phyloP scores from a whole-genome alignment of 2,329 filamentous ascomycete genomes.

The Huntiella savannae region DNA sequence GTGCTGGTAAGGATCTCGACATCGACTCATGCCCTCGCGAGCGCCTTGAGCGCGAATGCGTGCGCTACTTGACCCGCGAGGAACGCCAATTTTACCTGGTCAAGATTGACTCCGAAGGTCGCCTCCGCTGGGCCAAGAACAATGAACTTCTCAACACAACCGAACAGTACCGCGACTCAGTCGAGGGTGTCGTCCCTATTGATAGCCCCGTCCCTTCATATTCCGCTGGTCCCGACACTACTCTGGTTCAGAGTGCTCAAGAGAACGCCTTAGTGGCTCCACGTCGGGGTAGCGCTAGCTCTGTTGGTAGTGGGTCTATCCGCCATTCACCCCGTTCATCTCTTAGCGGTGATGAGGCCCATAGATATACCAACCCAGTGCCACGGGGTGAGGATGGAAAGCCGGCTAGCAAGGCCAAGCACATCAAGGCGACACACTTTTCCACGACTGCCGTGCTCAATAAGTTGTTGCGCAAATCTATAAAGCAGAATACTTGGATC shows the following conservation, averaged over 20 bases:
- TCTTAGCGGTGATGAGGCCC: conserved; percentile 28
- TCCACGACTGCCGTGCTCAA: conserved; percentile 58
- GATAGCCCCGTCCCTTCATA: conserved; percentile 41
- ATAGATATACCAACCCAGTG: conserved; percentile 5
- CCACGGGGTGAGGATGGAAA: conserved; percentile 4
- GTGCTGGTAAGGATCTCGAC: conserved; percentile 52
- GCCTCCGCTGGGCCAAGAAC: conserved; percentile 77
- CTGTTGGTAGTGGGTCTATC: conserved; percentile 20
- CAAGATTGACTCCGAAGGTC: conserved; percentile 51
- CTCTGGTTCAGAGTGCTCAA: conserved; percentile 3
- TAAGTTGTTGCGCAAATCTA: conserved; percentile 56
- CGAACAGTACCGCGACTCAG: conserved; percentile 56
- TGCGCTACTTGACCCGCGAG: conserved; percentile 67
- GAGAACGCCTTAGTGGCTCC: neutral
- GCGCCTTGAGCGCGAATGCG: conserved; percentile 55
- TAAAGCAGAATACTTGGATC: conserved; percentile 82
- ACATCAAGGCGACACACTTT: conserved; percentile 31
- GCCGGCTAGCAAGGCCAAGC: conserved; percentile 4
- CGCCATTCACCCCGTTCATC: conserved; percentile 10
- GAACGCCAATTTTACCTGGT: conserved; percentile 70
- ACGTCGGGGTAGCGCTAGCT: conserved; percentile 13
- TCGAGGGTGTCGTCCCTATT: conserved; percentile 49
- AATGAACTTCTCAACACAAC: conserved; percentile 59
- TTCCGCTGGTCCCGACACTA: conserved; percentile 17
- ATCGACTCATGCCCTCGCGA: conserved; percentile 54